Evolutionary conservation across 2,329 filamentous ascomycete genomes (phyloP).

Genomic region (Calycina marina): DNA sequence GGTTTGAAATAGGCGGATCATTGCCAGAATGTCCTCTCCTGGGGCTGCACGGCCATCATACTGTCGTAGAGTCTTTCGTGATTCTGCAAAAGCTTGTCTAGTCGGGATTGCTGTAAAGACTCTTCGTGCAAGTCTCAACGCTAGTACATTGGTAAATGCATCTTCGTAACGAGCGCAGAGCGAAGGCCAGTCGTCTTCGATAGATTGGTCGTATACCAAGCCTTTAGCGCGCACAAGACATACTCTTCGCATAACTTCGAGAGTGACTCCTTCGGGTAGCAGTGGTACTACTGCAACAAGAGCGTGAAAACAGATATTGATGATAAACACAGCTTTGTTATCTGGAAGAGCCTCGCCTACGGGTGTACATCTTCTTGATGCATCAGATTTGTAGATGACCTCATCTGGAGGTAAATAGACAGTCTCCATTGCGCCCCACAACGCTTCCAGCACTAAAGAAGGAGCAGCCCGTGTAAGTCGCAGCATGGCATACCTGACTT

Average conservation of each 20-base stretch:
- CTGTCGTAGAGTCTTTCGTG: conserved; percentile 16
- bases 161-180: conserved; percentile 48
- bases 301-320: conserved; percentile 46
- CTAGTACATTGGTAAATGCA: conserved; percentile 44
- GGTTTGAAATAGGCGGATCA: too few relatives aligned
- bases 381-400: conserved; percentile 11
- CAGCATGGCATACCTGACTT: conserved; percentile 48
- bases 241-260: conserved; percentile 47
- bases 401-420: conserved; percentile 39
- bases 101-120: conserved; percentile 38
- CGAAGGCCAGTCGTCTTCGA: conserved; percentile 29
- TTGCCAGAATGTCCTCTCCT: conserved; percentile 23
- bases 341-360: conserved; percentile 13
- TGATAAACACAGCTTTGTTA: conserved; percentile 17
- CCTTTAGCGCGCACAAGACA: conserved; percentile 32
- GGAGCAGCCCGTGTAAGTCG: conserved; percentile 42
- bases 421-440: conserved; percentile 45
- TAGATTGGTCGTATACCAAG: conserved; percentile 29
- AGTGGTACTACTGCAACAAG: conserved; percentile 41
- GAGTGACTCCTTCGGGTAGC: conserved; percentile 16
- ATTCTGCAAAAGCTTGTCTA: conserved; percentile 19
- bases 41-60: conserved; percentile 13
- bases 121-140: conserved; percentile 41
- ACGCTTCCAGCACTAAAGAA: conserved; percentile 44
- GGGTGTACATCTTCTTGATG: neutral